Conservation (phyloP, 139 green algal species). For the Cymbomonas tetramitiformis region DNA sequence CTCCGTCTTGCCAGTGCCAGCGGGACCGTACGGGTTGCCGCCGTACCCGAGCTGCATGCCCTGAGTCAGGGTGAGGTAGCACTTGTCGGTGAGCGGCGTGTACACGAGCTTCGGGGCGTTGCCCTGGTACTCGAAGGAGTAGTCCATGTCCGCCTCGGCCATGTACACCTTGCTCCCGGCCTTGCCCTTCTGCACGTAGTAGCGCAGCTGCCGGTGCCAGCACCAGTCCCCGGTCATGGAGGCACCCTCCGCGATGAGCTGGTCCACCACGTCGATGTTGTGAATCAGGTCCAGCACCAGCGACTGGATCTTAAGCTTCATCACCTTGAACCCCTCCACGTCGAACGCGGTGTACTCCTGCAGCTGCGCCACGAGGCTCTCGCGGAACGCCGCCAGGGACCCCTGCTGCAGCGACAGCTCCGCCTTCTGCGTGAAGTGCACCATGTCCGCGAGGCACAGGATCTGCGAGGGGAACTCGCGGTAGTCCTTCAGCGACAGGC, state of each 20-base stretch:
- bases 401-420: conserved; percentile 29
- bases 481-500: conserved; percentile 16
- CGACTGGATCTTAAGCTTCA: conserved; percentile 62
- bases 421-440: conserved; percentile 41
- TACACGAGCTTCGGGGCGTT: conserved; percentile 67
- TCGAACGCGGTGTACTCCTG: conserved; percentile 37
- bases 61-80: conserved; percentile 60
- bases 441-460: conserved; percentile 41
- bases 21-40: conserved; percentile 66
- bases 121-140: conserved; percentile 69
- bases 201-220: conserved; percentile 57
- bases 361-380: conserved; percentile 38
- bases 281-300: conserved; percentile 70
- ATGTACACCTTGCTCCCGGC: conserved; percentile 38
- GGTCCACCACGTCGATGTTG: conserved; percentile 53
- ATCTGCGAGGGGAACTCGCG: conserved; percentile 14
- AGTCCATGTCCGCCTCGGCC: conserved; percentile 48
- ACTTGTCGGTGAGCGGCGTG: conserved; percentile 74
- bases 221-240: conserved; percentile 36
- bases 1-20: conserved; percentile 71
- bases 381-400: conserved; percentile 24
- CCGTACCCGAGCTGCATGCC: conserved; percentile 59
- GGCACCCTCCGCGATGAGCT: conserved; percentile 27
- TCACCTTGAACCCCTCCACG: conserved; percentile 36
- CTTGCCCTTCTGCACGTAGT: conserved; percentile 28